phyloP scores from a whole-genome alignment of 257 asterid genomes.

The Cruciata laevipes region DNA sequence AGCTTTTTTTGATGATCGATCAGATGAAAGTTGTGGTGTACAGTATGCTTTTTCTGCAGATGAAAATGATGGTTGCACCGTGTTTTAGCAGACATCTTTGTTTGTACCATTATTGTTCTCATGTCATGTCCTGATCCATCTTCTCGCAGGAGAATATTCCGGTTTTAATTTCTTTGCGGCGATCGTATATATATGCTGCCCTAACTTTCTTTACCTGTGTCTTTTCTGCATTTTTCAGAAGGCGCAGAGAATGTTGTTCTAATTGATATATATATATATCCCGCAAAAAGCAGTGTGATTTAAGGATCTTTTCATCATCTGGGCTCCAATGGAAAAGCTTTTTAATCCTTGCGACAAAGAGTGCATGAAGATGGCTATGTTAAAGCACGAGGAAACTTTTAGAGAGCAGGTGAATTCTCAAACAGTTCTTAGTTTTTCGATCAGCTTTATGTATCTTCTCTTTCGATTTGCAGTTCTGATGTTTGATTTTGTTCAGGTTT shows the following conservation, averaged over 20 bases:
- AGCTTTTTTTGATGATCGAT: not conserved
- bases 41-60: not conserved
- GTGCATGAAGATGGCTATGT: slow-evolving; percentile 78
- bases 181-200: not conserved
- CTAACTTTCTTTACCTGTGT: not conserved
- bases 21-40: slow-evolving; percentile 5
- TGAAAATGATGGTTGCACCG: slow-evolving; percentile 2
- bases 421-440: not conserved
- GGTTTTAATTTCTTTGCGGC: not conserved
- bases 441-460: not conserved
- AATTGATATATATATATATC: no score
- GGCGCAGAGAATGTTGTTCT: not conserved
- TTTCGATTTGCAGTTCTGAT: not conserved
- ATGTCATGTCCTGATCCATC: not conserved
- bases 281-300: not conserved
- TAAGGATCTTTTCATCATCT: not conserved
- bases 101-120: not conserved
- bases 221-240: slow-evolving; percentile 15
- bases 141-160: not conserved
- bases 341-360: slow-evolving; percentile 60
- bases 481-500: slow-evolving; percentile 35
- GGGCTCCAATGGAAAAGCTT: slow-evolving; percentile 56
- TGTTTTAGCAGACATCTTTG: slow-evolving; percentile 3
- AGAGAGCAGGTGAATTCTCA: slow-evolving; percentile 60
- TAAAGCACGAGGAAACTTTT: slow-evolving; percentile 89